Conservation (phyloP, 139 green algal genomes). For the Coelastrella sp. region DNA sequence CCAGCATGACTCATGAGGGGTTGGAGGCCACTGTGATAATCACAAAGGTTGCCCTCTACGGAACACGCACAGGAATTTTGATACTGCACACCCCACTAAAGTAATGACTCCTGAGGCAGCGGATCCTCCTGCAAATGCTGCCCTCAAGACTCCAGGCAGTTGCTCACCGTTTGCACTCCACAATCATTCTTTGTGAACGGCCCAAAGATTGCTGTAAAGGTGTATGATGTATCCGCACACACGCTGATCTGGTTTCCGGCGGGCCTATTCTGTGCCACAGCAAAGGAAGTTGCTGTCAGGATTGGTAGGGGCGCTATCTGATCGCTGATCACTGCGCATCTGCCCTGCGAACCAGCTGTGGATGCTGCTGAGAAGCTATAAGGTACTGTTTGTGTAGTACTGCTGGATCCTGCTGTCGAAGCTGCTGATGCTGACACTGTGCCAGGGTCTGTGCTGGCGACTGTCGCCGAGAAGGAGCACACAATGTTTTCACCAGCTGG, state of each 20-base stretch:
- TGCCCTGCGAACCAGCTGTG: neutral
- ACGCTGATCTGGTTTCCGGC: neutral
- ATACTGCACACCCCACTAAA: no score
- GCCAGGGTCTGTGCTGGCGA: neutral
- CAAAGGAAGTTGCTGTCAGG: neutral
- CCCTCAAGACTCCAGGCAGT: neutral
- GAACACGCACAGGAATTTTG: no score
- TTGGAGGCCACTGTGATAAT: no score
- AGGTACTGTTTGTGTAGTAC: neutral
- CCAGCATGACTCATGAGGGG: no score
- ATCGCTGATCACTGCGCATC: conserved; percentile 22
- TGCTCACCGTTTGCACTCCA: conserved; percentile 3
- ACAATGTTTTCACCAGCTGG: neutral
- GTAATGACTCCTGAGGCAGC: no score
- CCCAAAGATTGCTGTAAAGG: conserved; percentile 10
- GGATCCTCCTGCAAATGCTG: neutral
- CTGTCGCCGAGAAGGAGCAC: neutral
- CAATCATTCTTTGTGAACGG: neutral
- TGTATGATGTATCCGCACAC: conserved; percentile 12
- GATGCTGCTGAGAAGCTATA: neutral
- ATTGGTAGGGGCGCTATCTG: neutral
- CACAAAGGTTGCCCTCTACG: no score
- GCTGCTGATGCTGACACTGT: neutral
- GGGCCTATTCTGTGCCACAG: conserved; percentile 15
- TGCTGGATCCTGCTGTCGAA: neutral